Base-by-base conservation (phyloP, 352 stramenopile genomes). In the Phytophthora citrophthora region DNA sequence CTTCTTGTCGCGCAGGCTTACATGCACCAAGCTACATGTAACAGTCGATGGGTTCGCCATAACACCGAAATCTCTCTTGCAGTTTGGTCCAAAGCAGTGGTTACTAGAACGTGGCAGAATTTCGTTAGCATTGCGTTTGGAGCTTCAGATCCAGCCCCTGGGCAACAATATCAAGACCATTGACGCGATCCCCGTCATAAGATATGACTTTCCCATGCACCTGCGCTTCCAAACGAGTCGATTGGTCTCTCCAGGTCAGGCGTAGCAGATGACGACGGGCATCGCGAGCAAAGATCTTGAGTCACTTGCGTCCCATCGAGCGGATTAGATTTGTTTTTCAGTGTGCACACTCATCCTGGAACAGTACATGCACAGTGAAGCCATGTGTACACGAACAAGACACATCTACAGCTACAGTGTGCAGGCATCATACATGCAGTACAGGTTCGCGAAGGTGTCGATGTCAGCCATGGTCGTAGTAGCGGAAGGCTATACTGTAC, bases 241-340 rank as follows among this genome's bases (percentile, higher is more conserved):
- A 68, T 68, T 60, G 50, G 51, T 68, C 60, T 60, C 20, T n/a
- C 5, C 16, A 31, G 53, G 50, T 67, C 59, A 67, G 59, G 59
- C 59, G 45, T 45, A 54, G 26, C 36, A 52, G n/a, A 41, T 40
- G 34, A 18, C 32, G 32, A n/a, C 32, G 26, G 29, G 0, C 29
- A 32, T 11, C 29, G 0, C 29, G 29, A 34, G 29, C 9, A 34
- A 34, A 34, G 29, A 34, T 41, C 13, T 6, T 20, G 36, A 10
- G 15, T 8, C 38, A 20, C 24, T 48, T 52, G 59, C 52, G 20
- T 61, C 44, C 52, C 20, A 61, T 62, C 60, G 32, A 54, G 10
- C 12, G 23, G 51, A 68, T 68, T 52, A 26, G 51, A 60, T 16
- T 40, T 60, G 41, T 20, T 45, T 52, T 34, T 34, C 9, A 51